Percentiles rank a stretch among this genome's conserved stretches.
These are phyloP conservation scores for Syncephalastrum monosporum DNA, from an alignment of 371 early-diverging fungal genomes.

Conservation along the genomic window DNA sequence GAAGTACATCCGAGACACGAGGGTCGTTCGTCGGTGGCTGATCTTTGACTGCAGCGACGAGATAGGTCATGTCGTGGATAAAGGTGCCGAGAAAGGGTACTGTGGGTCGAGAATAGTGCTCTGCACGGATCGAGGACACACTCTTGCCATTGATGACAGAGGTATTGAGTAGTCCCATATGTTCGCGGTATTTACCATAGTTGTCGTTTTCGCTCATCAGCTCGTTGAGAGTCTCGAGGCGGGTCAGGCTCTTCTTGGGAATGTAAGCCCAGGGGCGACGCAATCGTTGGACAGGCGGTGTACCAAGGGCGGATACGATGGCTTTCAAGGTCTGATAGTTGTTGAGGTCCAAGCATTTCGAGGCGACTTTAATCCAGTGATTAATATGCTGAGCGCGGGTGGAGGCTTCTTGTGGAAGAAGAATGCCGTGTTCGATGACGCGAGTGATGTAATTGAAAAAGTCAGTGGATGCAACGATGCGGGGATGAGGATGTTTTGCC, in stretches of 20 bases:
- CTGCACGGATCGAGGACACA: constrained; percentile 36
- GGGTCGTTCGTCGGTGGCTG: constrained; percentile 48
- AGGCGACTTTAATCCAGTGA: constrained; percentile 76
- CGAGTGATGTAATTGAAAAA: constrained; percentile 84
- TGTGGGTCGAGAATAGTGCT: constrained; percentile 55
- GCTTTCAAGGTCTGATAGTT: constrained; percentile 80
- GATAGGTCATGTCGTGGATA: constrained; percentile 79
- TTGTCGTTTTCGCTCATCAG: constrained; percentile 74
- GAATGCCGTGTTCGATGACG: constrained; percentile 69
- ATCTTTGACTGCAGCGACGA: constrained; percentile 63
- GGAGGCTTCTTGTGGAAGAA: constrained; percentile 60
- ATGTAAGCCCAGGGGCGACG: constrained; percentile 77
- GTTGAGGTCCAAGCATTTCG: constrained; percentile 60
- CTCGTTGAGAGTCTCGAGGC: constrained; percentile 57
- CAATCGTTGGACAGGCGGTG: constrained; percentile 75
- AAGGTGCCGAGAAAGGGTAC: constrained; percentile 80
- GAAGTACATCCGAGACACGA: constrained; percentile 51
- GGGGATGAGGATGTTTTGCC: constrained; percentile 64
- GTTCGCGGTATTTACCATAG: constrained; percentile 70
- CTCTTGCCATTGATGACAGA: constrained; percentile 36
- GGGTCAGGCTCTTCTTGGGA: constrained; percentile 63
- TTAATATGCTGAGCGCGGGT: constrained; percentile 66
- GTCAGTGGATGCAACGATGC: constrained; percentile 73
- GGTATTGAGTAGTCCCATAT: constrained; percentile 51
- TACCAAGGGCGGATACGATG: constrained; percentile 67